Conservation (phyloP, 805 yeast species). For the Candida krabiensis region DNA sequence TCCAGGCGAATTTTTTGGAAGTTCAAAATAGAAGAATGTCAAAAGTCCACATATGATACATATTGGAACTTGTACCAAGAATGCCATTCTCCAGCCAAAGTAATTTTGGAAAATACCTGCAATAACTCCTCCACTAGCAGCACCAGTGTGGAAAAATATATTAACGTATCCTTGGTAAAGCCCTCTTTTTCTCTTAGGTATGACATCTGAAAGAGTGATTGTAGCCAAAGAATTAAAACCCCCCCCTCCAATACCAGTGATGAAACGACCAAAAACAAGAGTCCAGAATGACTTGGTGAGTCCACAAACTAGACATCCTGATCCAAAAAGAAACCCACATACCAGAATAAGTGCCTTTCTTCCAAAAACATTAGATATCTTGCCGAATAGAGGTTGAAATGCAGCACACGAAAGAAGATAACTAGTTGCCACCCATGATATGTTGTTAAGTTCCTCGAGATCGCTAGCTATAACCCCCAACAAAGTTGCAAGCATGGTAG, state of each 20-base stretch:
- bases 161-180: slow-evolving; percentile 80
- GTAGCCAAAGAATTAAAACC: slow-evolving; percentile 76
- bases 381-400: slow-evolving; percentile 55
- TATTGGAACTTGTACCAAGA: slow-evolving; percentile 52
- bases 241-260: slow-evolving; percentile 88
- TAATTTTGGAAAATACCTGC: slow-evolving; percentile 55
- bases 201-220: slow-evolving; percentile 71
- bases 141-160: slow-evolving; percentile 73
- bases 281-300: slow-evolving; percentile 38
- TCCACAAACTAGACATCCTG: slow-evolving; percentile 44
- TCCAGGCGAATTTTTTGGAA: slow-evolving; percentile 49
- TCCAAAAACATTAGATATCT: slow-evolving; percentile 53
- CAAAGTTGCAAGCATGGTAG: slow-evolving; percentile 54
- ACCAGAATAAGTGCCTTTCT: slow-evolving; percentile 38
- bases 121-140: slow-evolving; percentile 66
- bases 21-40: slow-evolving; percentile 36
- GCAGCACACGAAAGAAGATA: slow-evolving; percentile 43
- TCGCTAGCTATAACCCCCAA: slow-evolving; percentile 52
- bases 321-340: slow-evolving; percentile 32
- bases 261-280: slow-evolving; percentile 57
- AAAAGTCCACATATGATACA: slow-evolving; percentile 42
- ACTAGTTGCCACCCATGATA: slow-evolving; percentile 42
- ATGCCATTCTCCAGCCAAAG: slow-evolving; percentile 68
- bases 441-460: slow-evolving; percentile 41
- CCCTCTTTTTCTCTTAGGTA: slow-evolving; percentile 75